phyloP scores from a whole-genome alignment of 352 stramenopile genomes.

The Thraustochytrium sp. region DNA sequence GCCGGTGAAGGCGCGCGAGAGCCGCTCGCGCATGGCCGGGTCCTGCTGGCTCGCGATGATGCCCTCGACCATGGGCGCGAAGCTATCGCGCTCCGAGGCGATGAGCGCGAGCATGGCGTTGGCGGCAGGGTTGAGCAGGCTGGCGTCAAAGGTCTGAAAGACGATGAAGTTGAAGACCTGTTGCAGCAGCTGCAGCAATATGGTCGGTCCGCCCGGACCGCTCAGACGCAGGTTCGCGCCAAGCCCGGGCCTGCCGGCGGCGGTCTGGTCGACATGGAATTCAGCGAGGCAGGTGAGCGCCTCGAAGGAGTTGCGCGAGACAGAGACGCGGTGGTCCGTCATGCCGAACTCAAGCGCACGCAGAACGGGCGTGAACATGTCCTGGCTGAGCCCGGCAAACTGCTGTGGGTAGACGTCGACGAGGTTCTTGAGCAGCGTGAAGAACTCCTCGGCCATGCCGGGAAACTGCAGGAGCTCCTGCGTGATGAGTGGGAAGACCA shows the following conservation, averaged over 20 bases:
- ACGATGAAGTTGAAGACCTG: constrained; percentile 25
- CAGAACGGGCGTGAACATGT: constrained; percentile 21
- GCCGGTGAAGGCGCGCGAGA: background rate
- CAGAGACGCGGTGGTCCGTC: background rate
- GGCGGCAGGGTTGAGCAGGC: background rate
- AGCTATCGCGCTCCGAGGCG: background rate
- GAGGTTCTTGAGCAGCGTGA: background rate
- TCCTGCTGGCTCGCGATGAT: constrained; percentile 14
- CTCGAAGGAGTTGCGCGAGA: constrained; percentile 16
- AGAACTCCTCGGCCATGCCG: constrained; percentile 21
- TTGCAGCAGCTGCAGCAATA: constrained; percentile 33
- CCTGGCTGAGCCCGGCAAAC: background rate
- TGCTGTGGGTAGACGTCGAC: background rate
- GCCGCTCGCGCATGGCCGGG: background rate
- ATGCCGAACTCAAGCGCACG: constrained; percentile 19
- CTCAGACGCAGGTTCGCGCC: background rate
- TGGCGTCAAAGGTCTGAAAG: constrained; percentile 30
- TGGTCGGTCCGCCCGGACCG: background rate
- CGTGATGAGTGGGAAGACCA: constrained; percentile 16
- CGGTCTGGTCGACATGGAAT: background rate
- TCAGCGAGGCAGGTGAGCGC: background rate
- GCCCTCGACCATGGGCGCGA: background rate
- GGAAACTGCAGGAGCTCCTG: constrained; percentile 8
- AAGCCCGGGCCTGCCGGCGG: background rate
- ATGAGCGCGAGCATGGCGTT: constrained; percentile 35